Base-by-base conservation (phyloP, 768 basidiomycete species). In the Ramaria sp. region DNA sequence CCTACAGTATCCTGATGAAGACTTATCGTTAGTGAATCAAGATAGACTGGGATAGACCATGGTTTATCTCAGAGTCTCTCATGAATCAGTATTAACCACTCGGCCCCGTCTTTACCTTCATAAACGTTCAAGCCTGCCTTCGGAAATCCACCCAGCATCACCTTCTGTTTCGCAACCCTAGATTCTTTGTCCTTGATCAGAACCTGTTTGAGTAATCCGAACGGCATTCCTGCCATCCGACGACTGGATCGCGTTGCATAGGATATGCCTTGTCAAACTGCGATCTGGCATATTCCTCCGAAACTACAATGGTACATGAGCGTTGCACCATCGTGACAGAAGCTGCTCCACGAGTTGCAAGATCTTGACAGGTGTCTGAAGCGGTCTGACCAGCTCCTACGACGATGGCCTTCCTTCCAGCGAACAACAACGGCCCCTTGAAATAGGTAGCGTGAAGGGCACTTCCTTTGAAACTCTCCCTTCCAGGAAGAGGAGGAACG, bases 41-140 rank as follows among this genome's bases (percentile, higher is more conserved):
- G 24, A 20, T 5, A 38, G 24, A 13, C 43, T 41, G 6, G 20
- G 16, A 32, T 32, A 32, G 5, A 20, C 2, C 22, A 32, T 22
- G 13, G 58, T 63, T 36, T 59, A 69, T 72, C 71, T 62, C 68
- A 69, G 3, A 61, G 50, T 7, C 67, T 55, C 48, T 68, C 66
- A 53, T 61, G 66, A 10, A 66, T 44, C 36, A 69, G 50, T 13
- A 65, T 50, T 12, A 59, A 62, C 16, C 56, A 25, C 8, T 71
- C 72, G 2, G 65, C 55, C 8, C 69, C 70, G 36, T 69, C 65
- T 6, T 48, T 49, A 0, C 72, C 71, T 61, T 67, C 64, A 43
- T 65, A 65, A 16, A 72, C 55, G 43, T 64, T 64, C 51, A 75
- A 48, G 1, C 73, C 73, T 4, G 66, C 69, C 51, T 69, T 66